phyloP scores from a whole-genome alignment of 495 filamentous ascomycete genomes.

The Neurospora sp. region DNA sequence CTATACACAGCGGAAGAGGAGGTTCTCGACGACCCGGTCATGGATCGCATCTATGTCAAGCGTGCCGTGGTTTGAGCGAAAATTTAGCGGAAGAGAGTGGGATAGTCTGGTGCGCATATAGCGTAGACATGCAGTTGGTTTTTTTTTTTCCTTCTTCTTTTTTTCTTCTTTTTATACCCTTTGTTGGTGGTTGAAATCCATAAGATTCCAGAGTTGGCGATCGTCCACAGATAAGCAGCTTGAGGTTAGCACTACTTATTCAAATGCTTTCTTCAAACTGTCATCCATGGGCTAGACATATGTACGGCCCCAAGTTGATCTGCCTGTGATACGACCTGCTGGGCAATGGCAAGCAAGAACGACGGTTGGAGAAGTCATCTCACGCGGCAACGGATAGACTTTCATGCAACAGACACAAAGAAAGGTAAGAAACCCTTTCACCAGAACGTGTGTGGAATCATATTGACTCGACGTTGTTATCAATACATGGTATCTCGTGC shows the following conservation, averaged over 20 bases:
- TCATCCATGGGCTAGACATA: neutral
- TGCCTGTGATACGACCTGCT: neutral
- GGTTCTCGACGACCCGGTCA: neutral
- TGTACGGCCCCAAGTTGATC: neutral
- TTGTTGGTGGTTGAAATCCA: neutral
- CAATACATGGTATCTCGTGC: neutral
- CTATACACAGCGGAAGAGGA: neutral
- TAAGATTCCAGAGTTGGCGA: neutral
- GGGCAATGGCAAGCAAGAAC: neutral
- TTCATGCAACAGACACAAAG: neutral
- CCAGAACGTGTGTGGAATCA: neutral
- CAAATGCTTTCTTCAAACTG: neutral
- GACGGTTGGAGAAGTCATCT: neutral
- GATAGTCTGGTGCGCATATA: neutral
- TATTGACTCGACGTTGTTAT: neutral
- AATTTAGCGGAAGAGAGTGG: neutral
- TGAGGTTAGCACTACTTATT: neutral
- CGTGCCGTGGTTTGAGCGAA: neutral
- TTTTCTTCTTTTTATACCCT: neutral
- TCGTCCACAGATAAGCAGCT: neutral
- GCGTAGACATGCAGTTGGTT: neutral
- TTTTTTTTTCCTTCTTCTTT: neutral
- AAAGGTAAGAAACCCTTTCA: neutral
- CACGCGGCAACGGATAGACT: neutral
- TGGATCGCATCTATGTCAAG: too few species aligned